Conservation (phyloP, 192 early-diverging fungal genomes). For the Backusella australiensis region DNA sequence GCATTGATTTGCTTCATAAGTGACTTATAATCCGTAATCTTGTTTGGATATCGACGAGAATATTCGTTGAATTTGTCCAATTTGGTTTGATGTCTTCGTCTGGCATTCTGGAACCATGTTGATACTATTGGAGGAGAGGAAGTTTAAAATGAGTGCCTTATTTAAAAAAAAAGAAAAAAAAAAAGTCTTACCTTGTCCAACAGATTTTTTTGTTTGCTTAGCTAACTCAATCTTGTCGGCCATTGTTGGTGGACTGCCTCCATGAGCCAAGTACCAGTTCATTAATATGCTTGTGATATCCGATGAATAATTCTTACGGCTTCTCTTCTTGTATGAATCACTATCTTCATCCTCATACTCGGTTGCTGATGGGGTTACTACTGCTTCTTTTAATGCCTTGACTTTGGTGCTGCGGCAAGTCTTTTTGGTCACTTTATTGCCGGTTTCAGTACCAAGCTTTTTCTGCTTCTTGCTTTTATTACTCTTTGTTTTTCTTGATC, state of each 20-base stretch:
- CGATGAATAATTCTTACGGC: neutral
- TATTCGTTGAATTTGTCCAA: neutral
- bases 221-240: neutral
- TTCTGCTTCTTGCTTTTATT: neutral
- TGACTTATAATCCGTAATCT: neutral
- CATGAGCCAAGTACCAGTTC: neutral
- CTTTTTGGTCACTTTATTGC: neutral
- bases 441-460: neutral
- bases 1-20: neutral
- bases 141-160: neutral
- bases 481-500: neutral
- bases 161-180: neutral
- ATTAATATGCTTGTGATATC: neutral
- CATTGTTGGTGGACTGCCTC: neutral
- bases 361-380: neutral
- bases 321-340: neutral
- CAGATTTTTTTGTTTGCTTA: neutral
- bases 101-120: conserved; percentile 15
- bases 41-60: neutral
- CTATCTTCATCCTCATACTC: neutral
- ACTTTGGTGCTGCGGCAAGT: neutral
- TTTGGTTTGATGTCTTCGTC: neutral
- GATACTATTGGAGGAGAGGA: neutral
- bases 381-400: neutral
- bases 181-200: neutral